Conservation (phyloP, 352 stramenopile genomes). For the Phytophthora ohioensis region DNA sequence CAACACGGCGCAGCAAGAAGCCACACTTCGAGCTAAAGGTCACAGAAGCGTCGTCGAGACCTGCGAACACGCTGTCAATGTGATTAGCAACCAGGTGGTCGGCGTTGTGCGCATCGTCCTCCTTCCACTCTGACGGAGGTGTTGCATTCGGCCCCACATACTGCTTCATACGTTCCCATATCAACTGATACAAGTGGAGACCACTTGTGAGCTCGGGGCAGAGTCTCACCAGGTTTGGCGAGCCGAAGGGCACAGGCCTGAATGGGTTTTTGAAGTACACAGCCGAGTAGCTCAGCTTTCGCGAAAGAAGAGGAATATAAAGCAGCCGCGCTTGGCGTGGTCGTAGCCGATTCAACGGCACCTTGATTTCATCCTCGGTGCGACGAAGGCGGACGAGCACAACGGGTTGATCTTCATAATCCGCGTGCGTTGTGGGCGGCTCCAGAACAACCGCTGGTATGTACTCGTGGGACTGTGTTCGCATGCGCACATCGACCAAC, state of each 20-base stretch:
- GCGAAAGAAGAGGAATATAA: constrained; percentile 83
- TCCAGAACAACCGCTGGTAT: constrained; percentile 74
- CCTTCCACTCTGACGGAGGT: constrained; percentile 51
- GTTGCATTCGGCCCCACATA: constrained; percentile 61
- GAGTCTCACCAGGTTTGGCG: constrained; percentile 87
- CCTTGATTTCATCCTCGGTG: constrained; percentile 78
- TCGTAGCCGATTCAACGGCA: constrained; percentile 70
- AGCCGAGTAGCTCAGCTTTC: constrained; percentile 89
- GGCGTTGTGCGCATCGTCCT: constrained; percentile 35
- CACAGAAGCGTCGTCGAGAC: constrained; percentile 43
- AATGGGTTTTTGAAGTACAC: constrained; percentile 93
- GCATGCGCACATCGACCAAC: constrained; percentile 78
- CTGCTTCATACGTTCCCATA: constrained; percentile 86
- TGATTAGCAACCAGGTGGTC: constrained; percentile 63
- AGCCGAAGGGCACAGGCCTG: constrained; percentile 83
- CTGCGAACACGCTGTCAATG: constrained; percentile 87
- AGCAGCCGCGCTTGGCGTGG: constrained; percentile 76
- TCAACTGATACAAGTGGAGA: constrained; percentile 80
- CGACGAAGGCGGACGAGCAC: constrained; percentile 73
- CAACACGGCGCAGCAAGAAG: constrained; percentile 83
- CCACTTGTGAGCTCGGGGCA: constrained; percentile 87
- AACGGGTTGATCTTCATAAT: constrained; percentile 57
- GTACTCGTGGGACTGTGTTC: constrained; percentile 77
- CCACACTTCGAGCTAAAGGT: constrained; percentile 63
- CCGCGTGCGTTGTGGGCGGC: constrained; percentile 28